These are phyloP conservation scores for Trapa bicornis DNA, from an alignment of 345 rosid species.

Conservation along the genomic window DNA sequence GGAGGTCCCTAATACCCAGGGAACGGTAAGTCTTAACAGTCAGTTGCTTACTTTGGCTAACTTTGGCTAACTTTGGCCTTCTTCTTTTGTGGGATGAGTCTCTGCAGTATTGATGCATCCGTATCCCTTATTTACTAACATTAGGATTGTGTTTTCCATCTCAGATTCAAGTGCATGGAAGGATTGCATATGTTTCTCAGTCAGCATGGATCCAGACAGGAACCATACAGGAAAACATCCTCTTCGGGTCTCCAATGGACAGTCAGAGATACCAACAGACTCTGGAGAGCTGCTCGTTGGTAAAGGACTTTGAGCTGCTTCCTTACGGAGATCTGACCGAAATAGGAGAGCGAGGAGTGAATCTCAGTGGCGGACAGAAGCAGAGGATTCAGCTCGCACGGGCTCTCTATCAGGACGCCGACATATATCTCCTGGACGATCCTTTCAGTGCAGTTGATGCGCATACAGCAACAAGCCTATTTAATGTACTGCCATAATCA, in stretches of 20 bases:
- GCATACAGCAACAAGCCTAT: slow-evolving; percentile 78
- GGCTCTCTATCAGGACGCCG: slow-evolving; percentile 88
- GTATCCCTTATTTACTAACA: not conserved
- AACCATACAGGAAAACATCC: slow-evolving; percentile 64
- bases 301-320: slow-evolving; percentile 79
- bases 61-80: not conserved
- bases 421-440: slow-evolving; percentile 83
- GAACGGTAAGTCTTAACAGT: slow-evolving; percentile 39
- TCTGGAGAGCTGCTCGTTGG: slow-evolving; percentile 60
- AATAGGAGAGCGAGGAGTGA: slow-evolving; percentile 95
- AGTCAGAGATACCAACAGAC: slow-evolving; percentile 57
- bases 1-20: slow-evolving; percentile 54
- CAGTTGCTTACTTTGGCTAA: not conserved
- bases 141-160: not conserved
- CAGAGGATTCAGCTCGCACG: slow-evolving; percentile 96
- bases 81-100: not conserved
- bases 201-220: slow-evolving; percentile 96
- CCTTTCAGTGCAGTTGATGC: slow-evolving; percentile 98
- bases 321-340: slow-evolving; percentile 92
- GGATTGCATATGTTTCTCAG: slow-evolving; percentile 84
- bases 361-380: slow-evolving; percentile 95
- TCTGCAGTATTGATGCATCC: too few relatives aligned
- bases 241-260: slow-evolving; percentile 73
- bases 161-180: slow-evolving; percentile 70
- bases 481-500: slow-evolving; percentile 36